These are phyloP conservation scores for Paecilomyces sp. DNA, from an alignment of 2,329 filamentous ascomycete species.

Conservation along the genomic window DNA sequence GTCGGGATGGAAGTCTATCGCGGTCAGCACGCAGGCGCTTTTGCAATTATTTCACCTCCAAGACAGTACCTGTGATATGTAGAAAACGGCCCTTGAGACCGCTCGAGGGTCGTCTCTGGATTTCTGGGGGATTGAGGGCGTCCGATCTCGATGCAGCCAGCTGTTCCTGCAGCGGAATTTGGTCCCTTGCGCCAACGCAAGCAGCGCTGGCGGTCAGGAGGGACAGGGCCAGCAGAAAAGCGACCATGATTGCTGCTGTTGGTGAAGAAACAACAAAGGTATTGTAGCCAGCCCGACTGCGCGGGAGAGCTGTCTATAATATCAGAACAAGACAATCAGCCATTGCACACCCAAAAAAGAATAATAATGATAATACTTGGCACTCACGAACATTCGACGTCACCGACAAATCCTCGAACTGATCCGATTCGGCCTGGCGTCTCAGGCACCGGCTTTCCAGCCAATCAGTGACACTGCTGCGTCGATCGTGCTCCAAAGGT, in stretches of 20 bases:
- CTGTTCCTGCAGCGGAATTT: background rate
- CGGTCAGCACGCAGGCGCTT: background rate
- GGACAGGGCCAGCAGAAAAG: background rate
- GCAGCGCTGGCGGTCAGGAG: background rate
- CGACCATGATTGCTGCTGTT: background rate
- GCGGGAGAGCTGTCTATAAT: background rate
- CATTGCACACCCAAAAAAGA: background rate
- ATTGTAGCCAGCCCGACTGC: background rate
- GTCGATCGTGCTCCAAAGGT: background rate
- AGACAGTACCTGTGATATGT: slow-evolving; percentile 68
- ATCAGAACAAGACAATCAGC: background rate
- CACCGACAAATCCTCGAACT: background rate
- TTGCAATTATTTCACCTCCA: background rate
- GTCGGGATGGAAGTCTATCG: slow-evolving; percentile 82
- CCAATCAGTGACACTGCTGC: background rate
- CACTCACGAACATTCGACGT: background rate
- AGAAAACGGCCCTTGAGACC: slow-evolving; percentile 66
- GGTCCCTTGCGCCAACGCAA: background rate
- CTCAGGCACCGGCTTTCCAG: background rate
- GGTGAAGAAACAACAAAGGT: too few species aligned
- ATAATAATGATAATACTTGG: background rate
- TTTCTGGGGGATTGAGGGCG: background rate
- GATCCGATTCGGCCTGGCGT: background rate
- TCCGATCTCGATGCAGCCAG: background rate
- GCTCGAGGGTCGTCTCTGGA: background rate